Evolutionary conservation across 768 basidiomycete species (phyloP).

Genomic region (Omphalotus guepiniiformis): DNA sequence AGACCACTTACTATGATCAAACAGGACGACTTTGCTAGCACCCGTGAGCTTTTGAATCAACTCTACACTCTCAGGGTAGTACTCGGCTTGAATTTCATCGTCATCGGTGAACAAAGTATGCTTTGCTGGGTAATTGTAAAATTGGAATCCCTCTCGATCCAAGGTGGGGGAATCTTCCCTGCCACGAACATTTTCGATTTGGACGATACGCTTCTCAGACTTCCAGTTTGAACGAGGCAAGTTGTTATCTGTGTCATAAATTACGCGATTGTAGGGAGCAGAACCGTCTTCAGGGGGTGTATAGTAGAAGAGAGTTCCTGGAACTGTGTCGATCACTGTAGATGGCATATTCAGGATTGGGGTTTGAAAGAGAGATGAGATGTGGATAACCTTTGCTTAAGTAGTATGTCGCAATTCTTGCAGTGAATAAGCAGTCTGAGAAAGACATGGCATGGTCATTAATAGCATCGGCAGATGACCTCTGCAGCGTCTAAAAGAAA

Average conservation of each 20-base stretch:
- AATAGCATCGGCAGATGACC: constrained; percentile 2
- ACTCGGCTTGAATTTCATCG: constrained; percentile 47
- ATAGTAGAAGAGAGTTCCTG: constrained; percentile 2
- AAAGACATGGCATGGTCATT: not conserved
- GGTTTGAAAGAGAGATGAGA: not conserved
- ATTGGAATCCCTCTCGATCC: constrained; percentile 52
- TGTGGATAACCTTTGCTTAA: not conserved
- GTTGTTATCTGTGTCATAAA: not conserved
- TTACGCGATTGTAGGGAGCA: constrained; percentile 2
- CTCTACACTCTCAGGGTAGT: constrained; percentile 58
- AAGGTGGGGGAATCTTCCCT: constrained; percentile 41
- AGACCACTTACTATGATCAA: constrained; percentile 55
- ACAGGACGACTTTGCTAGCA: constrained; percentile 55
- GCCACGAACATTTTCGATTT: constrained; percentile 53
- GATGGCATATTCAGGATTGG: not conserved
- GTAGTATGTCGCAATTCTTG: no score
- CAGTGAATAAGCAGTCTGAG: no score
- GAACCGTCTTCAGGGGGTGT: constrained; percentile 6
- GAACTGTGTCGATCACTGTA: constrained; percentile 1
- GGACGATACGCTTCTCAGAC: not conserved
- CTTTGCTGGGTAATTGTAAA: constrained; percentile 31
- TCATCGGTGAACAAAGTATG: constrained; percentile 47
- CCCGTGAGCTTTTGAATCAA: constrained; percentile 58
- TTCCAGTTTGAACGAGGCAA: not conserved
- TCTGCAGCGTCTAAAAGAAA: not conserved